Percentiles rank a stretch among this genome's conserved stretches.
Conservation (phyloP, 2,329 filamentous ascomycete genomes). For the Ramichloridium luteum region DNA sequence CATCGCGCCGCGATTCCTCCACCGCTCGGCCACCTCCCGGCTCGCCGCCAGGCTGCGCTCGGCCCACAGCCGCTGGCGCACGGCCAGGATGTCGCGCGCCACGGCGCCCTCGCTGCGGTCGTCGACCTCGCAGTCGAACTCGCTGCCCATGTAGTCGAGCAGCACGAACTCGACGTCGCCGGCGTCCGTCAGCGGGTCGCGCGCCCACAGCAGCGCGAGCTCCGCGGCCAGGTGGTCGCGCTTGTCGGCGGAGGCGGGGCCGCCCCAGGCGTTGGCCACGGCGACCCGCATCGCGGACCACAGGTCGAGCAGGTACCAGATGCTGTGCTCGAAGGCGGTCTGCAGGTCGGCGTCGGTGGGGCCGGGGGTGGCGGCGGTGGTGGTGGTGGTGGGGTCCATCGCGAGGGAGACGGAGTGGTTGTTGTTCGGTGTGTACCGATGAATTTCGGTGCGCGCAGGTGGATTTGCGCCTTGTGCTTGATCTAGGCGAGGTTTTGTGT, state of each 20-base stretch:
- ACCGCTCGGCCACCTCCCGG: slow-evolving; percentile 60
- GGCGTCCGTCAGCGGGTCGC: slow-evolving; percentile 51
- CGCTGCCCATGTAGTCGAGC: slow-evolving; percentile 84
- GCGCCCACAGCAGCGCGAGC: slow-evolving; percentile 63
- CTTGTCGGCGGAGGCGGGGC: slow-evolving; percentile 70
- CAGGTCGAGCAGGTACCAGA: slow-evolving; percentile 71
- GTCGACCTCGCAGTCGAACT: slow-evolving; percentile 87
- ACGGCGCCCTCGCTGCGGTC: slow-evolving; percentile 72
- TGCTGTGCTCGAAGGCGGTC: slow-evolving; percentile 59
- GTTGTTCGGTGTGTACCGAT: slow-evolving; percentile 1
- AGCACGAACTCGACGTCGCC: slow-evolving; percentile 76
- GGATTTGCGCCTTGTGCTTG: too few relatives aligned
- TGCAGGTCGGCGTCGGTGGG: slow-evolving; percentile 20
- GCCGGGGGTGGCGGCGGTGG: slow-evolving; percentile 5
- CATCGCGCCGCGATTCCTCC: slow-evolving; percentile 56
- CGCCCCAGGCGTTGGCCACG: slow-evolving; percentile 79
- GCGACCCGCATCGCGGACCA: slow-evolving; percentile 85
- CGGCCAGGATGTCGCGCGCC: slow-evolving; percentile 57
- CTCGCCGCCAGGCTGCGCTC: slow-evolving; percentile 71
- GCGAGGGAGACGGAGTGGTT: not conserved
- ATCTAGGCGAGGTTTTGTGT: too few relatives aligned
- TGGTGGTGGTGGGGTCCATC: slow-evolving; percentile 3
- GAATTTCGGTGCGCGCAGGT: too few relatives aligned
- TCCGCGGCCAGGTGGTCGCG: slow-evolving; percentile 93
- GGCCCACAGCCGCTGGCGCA: slow-evolving; percentile 52